phyloP scores from a whole-genome alignment of 495 filamentous ascomycete species.

The Penicillium riverlandense region DNA sequence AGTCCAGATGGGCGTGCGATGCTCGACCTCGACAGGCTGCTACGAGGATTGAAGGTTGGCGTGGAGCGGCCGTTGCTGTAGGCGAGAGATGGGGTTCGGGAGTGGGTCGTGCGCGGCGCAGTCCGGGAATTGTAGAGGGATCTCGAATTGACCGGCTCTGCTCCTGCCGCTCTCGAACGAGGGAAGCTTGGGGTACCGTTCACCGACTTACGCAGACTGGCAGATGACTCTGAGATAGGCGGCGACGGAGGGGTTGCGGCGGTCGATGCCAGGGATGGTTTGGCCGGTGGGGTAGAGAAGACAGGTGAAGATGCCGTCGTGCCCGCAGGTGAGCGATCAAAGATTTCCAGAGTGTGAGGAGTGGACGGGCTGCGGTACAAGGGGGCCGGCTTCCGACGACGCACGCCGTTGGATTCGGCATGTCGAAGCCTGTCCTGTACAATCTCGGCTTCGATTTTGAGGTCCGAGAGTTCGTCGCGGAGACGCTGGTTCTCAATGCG shows the following conservation, averaged over 20 bases:
- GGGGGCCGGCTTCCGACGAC: constrained; percentile 45
- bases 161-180: constrained; percentile 27
- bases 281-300: constrained; percentile 63
- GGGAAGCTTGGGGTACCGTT: constrained; percentile 40
- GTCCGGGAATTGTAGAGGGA: constrained; percentile 40
- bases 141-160: constrained; percentile 27
- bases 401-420: constrained; percentile 46
- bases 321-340: constrained; percentile 45
- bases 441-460: constrained; percentile 93
- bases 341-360: constrained; percentile 47
- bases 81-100: constrained; percentile 47
- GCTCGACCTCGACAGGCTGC: constrained; percentile 25
- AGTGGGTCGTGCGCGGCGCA: constrained; percentile 31
- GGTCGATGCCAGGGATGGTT: constrained; percentile 67
- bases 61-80: constrained; percentile 34
- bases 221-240: constrained; percentile 47
- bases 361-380: constrained; percentile 36
- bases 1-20: constrained; percentile 33
- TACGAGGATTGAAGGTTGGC: constrained; percentile 32
- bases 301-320: constrained; percentile 66
- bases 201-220: constrained; percentile 35
- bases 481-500: constrained; percentile 85
- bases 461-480: constrained; percentile 82
- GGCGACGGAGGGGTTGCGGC: constrained; percentile 66
- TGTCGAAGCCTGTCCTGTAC: constrained; percentile 83